phyloP scores from a whole-genome alignment of 163 green algal genomes.

The Volvox carteri region DNA sequence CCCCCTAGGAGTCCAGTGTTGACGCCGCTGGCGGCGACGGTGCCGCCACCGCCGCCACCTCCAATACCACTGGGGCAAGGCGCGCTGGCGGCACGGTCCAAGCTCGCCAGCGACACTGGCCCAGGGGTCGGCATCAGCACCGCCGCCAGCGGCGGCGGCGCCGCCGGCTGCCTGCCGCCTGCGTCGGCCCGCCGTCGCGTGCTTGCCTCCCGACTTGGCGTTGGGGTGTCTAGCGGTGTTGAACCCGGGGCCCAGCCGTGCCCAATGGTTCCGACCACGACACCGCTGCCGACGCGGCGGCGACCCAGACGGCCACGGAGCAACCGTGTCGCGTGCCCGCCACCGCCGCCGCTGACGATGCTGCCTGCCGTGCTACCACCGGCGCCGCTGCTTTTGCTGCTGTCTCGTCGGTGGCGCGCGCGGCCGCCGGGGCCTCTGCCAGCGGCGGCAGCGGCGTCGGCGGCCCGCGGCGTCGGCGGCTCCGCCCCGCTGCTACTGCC shows the following conservation, averaged over 20 bases:
- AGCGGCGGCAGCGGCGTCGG: neutral
- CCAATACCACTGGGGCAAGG: neutral
- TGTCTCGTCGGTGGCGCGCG: neutral
- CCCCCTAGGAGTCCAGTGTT: too few relatives aligned
- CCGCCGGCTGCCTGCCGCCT: neutral
- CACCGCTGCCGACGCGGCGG: slow-evolving; percentile 16
- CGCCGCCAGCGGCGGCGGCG: neutral
- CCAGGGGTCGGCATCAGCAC: neutral
- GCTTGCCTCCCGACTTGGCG: neutral
- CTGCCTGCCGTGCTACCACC: neutral
- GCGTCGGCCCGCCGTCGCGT: neutral
- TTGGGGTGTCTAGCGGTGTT: neutral
- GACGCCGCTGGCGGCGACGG: too few relatives aligned
- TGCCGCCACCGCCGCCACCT: neutral
- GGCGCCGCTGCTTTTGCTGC: neutral
- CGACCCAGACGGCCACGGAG: neutral
- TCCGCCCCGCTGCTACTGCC: neutral
- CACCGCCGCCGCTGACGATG: neutral
- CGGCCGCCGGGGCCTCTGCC: neutral
- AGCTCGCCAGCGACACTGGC: neutral
- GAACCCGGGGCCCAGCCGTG: slow-evolving; percentile 19
- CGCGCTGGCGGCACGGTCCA: slow-evolving; percentile 10
- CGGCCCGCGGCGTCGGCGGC: neutral
- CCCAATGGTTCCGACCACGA: neutral
- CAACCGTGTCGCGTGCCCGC: too few relatives aligned